These are phyloP conservation scores for Pythium phragmitis DNA, from an alignment of 352 stramenopile species.

Conservation along the genomic window DNA sequence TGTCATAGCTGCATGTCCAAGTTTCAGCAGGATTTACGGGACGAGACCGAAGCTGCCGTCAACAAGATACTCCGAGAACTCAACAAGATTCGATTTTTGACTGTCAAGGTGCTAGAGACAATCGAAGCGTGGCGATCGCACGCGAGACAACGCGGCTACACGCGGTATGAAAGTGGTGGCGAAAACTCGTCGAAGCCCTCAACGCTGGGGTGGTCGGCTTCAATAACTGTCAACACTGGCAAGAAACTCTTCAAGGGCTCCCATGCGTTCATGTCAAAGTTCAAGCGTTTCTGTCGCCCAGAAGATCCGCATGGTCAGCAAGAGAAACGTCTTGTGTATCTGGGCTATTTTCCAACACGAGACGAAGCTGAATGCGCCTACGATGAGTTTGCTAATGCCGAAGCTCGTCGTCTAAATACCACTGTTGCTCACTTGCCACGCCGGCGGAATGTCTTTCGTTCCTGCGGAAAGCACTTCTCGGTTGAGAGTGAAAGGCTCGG, in stretches of 20 bases:
- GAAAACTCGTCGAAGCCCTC: conserved; percentile 14
- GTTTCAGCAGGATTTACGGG: conserved; percentile 65
- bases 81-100: conserved; percentile 59
- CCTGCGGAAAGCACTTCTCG: conserved; percentile 78
- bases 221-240: conserved; percentile 66
- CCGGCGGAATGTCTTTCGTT: conserved; percentile 65
- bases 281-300: conserved; percentile 69
- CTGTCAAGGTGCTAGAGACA: conserved; percentile 62
- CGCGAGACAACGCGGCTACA: conserved; percentile 49
- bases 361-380: conserved; percentile 72
- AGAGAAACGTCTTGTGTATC: conserved; percentile 64
- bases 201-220: conserved; percentile 61
- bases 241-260: conserved; percentile 69
- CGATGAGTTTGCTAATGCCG: conserved; percentile 53
- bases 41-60: conserved; percentile 39
- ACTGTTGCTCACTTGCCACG: conserved; percentile 51
- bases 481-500: conserved; percentile 73
- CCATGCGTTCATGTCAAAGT: conserved; percentile 63
- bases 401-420: conserved; percentile 69
- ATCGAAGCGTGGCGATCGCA: conserved; percentile 67
- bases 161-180: conserved; percentile 34
- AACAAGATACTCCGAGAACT: conserved; percentile 46
- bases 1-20: conserved; percentile 55
- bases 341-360: conserved; percentile 67
- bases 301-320: conserved; percentile 51